Percentiles rank a stretch among this genome's conserved stretches.
These are phyloP conservation scores for Podospora conica DNA, from an alignment of 495 filamentous ascomycete genomes.

Conservation along the genomic window DNA sequence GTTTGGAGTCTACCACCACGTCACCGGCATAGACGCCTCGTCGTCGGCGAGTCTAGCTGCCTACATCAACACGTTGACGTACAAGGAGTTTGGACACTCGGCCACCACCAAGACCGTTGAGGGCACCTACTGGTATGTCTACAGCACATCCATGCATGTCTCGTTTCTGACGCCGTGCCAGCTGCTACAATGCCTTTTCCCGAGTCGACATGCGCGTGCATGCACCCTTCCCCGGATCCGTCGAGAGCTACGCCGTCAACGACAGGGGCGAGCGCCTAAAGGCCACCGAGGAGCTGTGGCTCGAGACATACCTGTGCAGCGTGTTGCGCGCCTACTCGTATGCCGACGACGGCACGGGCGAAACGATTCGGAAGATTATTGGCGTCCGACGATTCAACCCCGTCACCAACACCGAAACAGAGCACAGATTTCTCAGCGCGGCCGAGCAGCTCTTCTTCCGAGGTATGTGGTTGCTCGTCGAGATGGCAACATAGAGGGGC, in stretches of 20 bases:
- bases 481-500: not conserved
- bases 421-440: constrained; percentile 92
- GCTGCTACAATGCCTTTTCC: constrained; percentile 99
- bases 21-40: constrained; percentile 94
- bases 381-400: constrained; percentile 95
- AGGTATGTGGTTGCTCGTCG: constrained; percentile 47
- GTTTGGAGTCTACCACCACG: constrained; percentile 95
- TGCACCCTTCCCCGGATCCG: constrained; percentile 88
- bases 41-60: constrained; percentile 94
- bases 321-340: constrained; percentile 92
- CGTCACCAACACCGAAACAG: constrained; percentile 91
- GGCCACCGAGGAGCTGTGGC: constrained; percentile 87
- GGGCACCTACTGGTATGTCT: constrained; percentile 81
- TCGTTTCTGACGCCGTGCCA: constrained; percentile 29
- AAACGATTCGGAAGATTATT: constrained; percentile 87
- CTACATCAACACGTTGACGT: constrained; percentile 96
- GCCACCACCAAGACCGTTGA: constrained; percentile 81
- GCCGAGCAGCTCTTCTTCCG: constrained; percentile 93
- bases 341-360: constrained; percentile 87
- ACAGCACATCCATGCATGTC: not conserved
- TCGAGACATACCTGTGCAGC: constrained; percentile 94
- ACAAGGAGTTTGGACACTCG: constrained; percentile 72
- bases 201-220: constrained; percentile 97
- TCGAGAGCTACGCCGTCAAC: constrained; percentile 94
- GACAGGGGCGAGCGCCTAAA: constrained; percentile 90